Evolutionary conservation across 2,329 filamentous ascomycete genomes (phyloP), one percentile per base, ranked within the genome.

Genomic region (Nakataea oryzae): DNA sequence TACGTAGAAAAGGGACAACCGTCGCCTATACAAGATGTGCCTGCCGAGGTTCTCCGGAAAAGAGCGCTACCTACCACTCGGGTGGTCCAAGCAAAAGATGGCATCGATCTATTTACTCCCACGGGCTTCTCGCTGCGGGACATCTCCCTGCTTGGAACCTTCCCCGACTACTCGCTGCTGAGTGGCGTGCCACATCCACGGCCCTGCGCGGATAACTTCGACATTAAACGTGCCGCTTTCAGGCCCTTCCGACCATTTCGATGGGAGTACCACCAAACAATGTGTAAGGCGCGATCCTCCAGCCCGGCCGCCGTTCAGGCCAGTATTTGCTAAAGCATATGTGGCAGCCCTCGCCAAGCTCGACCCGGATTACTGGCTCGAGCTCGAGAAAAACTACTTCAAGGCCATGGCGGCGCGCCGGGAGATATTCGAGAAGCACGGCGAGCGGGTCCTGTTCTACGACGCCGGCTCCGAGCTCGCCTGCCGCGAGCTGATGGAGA

Each of bases 211-310:
- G 26, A 71, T 1, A 77, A 82, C 5, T 95, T 95, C 70, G 78
- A 90, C 65, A 85, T 92, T 62, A 74, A 80, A 17, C 89, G 79
- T 65, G 90, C 91, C 0, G 68, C 81, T 12, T 83, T 91, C 1
- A 80, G 91, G 63, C 91, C 91, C 0, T 96, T 93, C 70, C 81
- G 91, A 54, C 91, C 91, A 0, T 89, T 96, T 56, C 75, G 91
- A 68, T 96, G 91, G 91, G 78, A 81, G 0, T 96, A 96, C 70
- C 90, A 95, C 70, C 91, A 96, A 70, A 96, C 91, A 0, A 96
- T 96, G 91, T 90, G 90, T 93, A 82, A 68, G 87, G 79, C 57
- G 13, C 14, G 5, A 41, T 9, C 34, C 14, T 17, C 6, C 50
- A 21, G 14, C 12, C n/a, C 14, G 3, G 54, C 14, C 3, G 12